Percentiles rank a stretch among this genome's conserved stretches.
Evolutionary conservation across 352 stramenopile genomes (phyloP).

Genomic region (Pythium vanterpoolii): DNA sequence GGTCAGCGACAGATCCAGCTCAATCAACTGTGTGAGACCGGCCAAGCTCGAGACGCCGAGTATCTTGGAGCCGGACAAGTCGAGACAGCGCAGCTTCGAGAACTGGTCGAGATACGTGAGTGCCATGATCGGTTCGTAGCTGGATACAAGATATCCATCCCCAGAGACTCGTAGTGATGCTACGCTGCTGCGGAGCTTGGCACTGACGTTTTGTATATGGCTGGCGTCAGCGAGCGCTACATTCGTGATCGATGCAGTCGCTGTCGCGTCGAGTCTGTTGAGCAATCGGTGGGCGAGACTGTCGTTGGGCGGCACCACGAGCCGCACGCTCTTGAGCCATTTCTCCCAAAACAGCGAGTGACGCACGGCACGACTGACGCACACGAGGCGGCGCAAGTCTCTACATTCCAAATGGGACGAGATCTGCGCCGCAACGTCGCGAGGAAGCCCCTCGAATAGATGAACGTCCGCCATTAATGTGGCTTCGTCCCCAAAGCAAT

Average conservation of each 20-base stretch:
- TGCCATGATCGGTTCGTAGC: slow-evolving; percentile 11
- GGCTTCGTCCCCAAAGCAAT: not conserved
- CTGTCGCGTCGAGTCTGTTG: not conserved
- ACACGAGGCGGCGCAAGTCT: slow-evolving; percentile 8
- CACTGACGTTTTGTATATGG: not conserved
- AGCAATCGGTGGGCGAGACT: not conserved
- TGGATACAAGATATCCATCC: not conserved
- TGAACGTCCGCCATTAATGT: not conserved
- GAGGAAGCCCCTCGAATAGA: slow-evolving; percentile 16
- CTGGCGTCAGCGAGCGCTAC: not conserved
- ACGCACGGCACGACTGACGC: not conserved
- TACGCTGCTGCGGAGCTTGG: not conserved
- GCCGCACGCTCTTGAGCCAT: slow-evolving; percentile 4
- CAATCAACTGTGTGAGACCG: slow-evolving; percentile 1
- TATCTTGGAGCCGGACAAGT: slow-evolving; percentile 16
- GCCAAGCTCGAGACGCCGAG: slow-evolving; percentile 4
- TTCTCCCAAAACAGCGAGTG: slow-evolving; percentile 11
- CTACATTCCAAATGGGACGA: not conserved
- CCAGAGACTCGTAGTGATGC: slow-evolving; percentile 1
- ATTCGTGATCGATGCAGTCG: not conserved
- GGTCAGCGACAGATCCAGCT: slow-evolving; percentile 14
- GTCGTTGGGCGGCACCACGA: slow-evolving; percentile 13
- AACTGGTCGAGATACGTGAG: not conserved
- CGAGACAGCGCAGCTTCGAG: not conserved
- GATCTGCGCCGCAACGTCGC: slow-evolving; percentile 13